Base-by-base conservation (phyloP, 1,139 yeast genomes). In the Candida glucosophila region DNA sequence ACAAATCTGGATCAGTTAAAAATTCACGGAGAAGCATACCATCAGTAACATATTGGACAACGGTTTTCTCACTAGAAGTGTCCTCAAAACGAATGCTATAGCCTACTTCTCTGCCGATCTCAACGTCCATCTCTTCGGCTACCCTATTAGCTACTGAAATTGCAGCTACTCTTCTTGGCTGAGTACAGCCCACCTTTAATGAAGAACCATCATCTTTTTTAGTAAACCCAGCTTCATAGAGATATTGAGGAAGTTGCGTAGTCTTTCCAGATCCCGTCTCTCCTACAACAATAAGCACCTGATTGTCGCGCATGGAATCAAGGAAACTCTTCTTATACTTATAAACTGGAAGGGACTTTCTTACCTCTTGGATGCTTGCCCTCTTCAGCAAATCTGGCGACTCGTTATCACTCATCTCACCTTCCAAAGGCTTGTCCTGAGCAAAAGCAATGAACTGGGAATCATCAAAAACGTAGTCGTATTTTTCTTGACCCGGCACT, bases 151-250 rank as follows among this genome's bases (percentile, higher is more conserved):
- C 95, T 14, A 88, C 95, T 5, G 95, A 79, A 41, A 81, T 80
- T 0, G 98, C 97, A 0, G 98, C 98, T 10, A 88, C 95, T 41
- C 96, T 61, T 42, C 98, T 69, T 1, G 98, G 98, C 49, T 90
- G 98, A 0, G 98, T 90, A 47, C 96, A 86, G 0, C 92, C 96
- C 6, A 90, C 72, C 23, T 68, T 70, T 32, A 58, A 52, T 2
- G 31, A 34, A 12, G 39, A 32, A 3, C 49, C 53, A 10, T 35
- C 32, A 3, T 35, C 33, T 1, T 71, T 72, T 12, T 54, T 44
- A 5, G 85, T 65, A 25, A 56, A 41, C 5, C 62, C 62, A 26
- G 58, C 67, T 37, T 61, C 67, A 16, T 51, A 44, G 14, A 60
- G 34, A 35, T 58, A 55, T 37, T 59, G 63, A 12, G 57, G 55